These are phyloP conservation scores for Acacia pycnantha DNA, from an alignment of 331 rosid species.

Conservation along the genomic window DNA sequence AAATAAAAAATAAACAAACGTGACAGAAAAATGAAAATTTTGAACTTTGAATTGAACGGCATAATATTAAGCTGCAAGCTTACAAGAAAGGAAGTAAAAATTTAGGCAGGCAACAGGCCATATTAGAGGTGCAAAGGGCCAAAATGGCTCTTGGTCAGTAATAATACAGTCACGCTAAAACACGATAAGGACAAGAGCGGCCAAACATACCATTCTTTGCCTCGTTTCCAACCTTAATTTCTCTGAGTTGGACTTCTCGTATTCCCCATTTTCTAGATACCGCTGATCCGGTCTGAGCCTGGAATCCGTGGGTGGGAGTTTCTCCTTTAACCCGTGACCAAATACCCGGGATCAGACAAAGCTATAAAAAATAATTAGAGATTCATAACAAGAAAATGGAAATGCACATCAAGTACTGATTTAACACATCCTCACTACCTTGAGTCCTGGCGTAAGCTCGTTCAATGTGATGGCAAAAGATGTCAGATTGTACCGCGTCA, in stretches of 20 bases:
- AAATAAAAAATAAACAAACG: not conserved
- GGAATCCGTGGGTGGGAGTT: slow-evolving; percentile 99
- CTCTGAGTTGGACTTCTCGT: slow-evolving; percentile 88
- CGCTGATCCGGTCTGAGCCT: slow-evolving; percentile 99
- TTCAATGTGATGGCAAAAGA: slow-evolving; percentile 88
- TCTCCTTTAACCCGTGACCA: slow-evolving; percentile 98
- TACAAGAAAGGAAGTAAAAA: not conserved
- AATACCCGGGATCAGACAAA: slow-evolving; percentile 84
- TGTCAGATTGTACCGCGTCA: slow-evolving; percentile 94
- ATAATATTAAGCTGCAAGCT: not conserved
- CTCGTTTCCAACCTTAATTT: slow-evolving; percentile 91
- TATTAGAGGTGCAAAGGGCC: not conserved
- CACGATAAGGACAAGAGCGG: slow-evolving; percentile 13
- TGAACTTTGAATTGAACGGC: not conserved
- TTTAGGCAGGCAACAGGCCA: not conserved
- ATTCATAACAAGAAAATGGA: slow-evolving; percentile 49
- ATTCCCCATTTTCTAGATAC: slow-evolving; percentile 94
- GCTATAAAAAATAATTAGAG: slow-evolving; percentile 63
- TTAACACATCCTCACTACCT: slow-evolving; percentile 65
- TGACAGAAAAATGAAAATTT: not conserved
- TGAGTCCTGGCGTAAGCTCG: slow-evolving; percentile 80
- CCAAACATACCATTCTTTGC: slow-evolving; percentile 85
- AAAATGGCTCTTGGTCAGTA: not conserved
- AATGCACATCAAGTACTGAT: slow-evolving; percentile 37
- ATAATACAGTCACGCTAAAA: not conserved